These are phyloP conservation scores for Cutaneotrichosporon cavernicola DNA, from an alignment of 1,284 basidiomycete genomes.

Conservation along the genomic window DNA sequence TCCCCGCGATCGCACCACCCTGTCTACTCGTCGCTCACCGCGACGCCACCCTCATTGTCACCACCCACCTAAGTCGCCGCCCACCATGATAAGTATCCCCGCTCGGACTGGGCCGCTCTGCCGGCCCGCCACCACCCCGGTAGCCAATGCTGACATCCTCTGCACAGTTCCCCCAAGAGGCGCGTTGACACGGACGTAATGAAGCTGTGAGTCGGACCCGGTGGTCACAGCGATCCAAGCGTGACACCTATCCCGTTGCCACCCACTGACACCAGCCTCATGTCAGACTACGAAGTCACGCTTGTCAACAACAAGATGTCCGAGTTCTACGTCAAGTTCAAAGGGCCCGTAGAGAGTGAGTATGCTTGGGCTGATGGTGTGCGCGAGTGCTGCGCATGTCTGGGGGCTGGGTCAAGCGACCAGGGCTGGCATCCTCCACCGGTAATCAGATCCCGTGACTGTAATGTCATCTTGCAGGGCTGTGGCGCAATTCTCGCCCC, in stretches of 20 bases:
- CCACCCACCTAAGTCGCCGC: conserved; percentile 7
- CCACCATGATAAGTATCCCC: conserved; percentile 40
- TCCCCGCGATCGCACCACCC: not conserved
- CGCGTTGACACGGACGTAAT: conserved; percentile 99
- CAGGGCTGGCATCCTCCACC: conserved; percentile 1
- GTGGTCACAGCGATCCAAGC: not conserved
- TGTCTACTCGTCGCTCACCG: not conserved
- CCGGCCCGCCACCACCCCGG: not conserved
- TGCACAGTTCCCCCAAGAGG: conserved; percentile 72
- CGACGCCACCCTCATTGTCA: conserved; percentile 2
- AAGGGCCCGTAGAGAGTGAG: conserved; percentile 91
- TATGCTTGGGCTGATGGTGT: conserved; percentile 23
- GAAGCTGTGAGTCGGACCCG: conserved; percentile 75
- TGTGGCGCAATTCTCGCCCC: conserved; percentile 1
- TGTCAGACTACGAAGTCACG: conserved; percentile 95
- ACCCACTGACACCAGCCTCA: conserved; percentile 62
- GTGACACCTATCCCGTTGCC: conserved; percentile 14
- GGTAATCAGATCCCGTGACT: conserved; percentile 3
- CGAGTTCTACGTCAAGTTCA: conserved; percentile 96
- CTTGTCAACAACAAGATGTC: conserved; percentile 99
- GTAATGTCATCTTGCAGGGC: not conserved
- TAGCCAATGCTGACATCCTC: conserved; percentile 13
- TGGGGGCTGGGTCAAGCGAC: not conserved
- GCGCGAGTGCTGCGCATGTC: not conserved
- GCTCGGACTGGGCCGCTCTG: not conserved